These are phyloP conservation scores for Encephalitozoon cuniculi DNA, from an alignment of 371 early-diverging fungal species.

Conservation along the genomic window DNA sequence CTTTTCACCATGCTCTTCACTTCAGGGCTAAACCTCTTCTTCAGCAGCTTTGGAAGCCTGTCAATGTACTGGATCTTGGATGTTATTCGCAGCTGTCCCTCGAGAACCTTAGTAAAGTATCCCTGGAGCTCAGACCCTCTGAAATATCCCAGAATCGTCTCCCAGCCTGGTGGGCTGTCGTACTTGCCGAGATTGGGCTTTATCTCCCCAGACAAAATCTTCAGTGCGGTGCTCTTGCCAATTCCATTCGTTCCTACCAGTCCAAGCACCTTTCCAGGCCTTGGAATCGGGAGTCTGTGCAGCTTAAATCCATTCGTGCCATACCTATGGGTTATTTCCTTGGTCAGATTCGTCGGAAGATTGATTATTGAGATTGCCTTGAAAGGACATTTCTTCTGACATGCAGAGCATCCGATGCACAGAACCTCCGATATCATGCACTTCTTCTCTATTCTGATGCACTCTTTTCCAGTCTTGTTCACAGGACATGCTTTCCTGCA, in stretches of 20 bases:
- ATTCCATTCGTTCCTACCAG: constrained; percentile 98
- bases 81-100: constrained; percentile 64
- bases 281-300: constrained; percentile 89
- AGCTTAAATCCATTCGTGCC: constrained; percentile 95
- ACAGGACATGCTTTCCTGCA: constrained; percentile 81
- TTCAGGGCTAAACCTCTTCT: constrained; percentile 61
- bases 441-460: constrained; percentile 64
- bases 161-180: constrained; percentile 80
- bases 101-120: constrained; percentile 92
- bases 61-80: constrained; percentile 97
- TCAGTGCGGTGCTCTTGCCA: constrained; percentile 87
- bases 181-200: constrained; percentile 89
- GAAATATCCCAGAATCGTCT: constrained; percentile 85
- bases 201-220: constrained; percentile 84
- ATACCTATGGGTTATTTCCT: constrained; percentile 91
- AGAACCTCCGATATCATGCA: constrained; percentile 77
- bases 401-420: constrained; percentile 98
- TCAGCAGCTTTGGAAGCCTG: constrained; percentile 75
- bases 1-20: not conserved
- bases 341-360: constrained; percentile 87
- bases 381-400: constrained; percentile 96
- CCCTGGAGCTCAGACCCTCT: constrained; percentile 95
- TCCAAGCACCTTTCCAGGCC: constrained; percentile 91
- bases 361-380: constrained; percentile 94
- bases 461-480: constrained; percentile 67